Evolutionary conservation across 2,329 filamentous ascomycete species (phyloP), one percentile per base, ranked within the genome.

Genomic region (Colletotrichum brevisporum): DNA sequence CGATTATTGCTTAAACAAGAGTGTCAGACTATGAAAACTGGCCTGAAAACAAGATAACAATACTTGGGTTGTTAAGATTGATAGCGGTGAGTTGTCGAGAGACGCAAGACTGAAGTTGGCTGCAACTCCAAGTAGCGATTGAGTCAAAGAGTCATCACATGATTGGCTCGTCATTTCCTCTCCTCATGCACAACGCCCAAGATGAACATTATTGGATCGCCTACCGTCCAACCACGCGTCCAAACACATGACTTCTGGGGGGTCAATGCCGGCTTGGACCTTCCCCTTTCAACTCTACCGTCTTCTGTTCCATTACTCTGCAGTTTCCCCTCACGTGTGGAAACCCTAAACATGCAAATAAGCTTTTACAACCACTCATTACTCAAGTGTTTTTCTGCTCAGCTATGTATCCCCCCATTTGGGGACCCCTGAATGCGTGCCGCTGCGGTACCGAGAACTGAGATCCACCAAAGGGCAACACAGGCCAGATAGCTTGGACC

Each of bases 401-500:
- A 36, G 10, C 31, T 36, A 36, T 36, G 21, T 24, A 2, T 10
- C 9, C 10, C 10, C 31, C 31, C 31, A 10, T 36, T 36, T 36
- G 9, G 31, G 9, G 31, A 36, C 31, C 31, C 31, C 31, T 10
- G 31, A 10, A 36, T 2, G 8, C 31, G 31, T 12, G 10, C 31
- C 8, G 31, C 31, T 36, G 31, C 31, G 51, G n/a, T 21, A 27
- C 24, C n/a, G 16, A 8, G 41, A 6, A 21, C 10, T 9, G 13
- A 36, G 31, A 16, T 55, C n/a, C 47, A 45, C 43, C 39, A 15
- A 13, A 48, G 45, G 41, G 41, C 41, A 15, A 48, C 26, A 24
- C 60, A n/a, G 55, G 41, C 27, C 55, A 66, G 66, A 69, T 69
- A 69, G 66, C 66, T 60, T 69, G 66, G 66, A 65, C 64, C 64